Conservation (phyloP, 257 asterid species). For the Echites panduratus region DNA sequence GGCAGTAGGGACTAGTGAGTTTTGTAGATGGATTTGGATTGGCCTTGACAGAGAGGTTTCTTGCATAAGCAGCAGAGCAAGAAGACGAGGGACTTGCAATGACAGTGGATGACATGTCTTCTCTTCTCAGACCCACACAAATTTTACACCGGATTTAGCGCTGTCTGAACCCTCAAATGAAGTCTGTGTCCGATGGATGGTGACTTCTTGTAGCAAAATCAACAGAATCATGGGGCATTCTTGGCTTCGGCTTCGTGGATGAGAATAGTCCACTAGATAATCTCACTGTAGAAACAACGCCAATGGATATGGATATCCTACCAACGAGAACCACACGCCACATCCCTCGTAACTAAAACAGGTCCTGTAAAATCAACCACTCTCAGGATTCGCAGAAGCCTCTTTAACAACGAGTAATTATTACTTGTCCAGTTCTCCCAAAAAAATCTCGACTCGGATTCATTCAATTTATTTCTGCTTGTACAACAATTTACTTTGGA, state of each 20-base stretch:
- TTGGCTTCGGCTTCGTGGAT: conserved; percentile 3
- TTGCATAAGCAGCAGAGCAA: conserved; percentile 46
- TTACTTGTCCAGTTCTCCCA: too few relatives aligned
- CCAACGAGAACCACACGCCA: conserved; percentile 1
- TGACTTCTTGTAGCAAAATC: background rate
- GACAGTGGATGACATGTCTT: conserved; percentile 43
- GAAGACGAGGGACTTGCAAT: conserved; percentile 65
- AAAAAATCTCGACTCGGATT: too few relatives aligned
- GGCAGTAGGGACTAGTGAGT: conserved; percentile 26
- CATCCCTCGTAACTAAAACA: too few relatives aligned
- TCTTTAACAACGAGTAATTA: too few relatives aligned
- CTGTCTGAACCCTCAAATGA: background rate
- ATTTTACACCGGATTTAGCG: background rate
- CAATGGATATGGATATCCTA: background rate
- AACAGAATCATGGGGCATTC: background rate
- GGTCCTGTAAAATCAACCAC: too few relatives aligned
- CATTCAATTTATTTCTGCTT: too few relatives aligned
- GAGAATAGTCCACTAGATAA: conserved; percentile 2
- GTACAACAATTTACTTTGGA: too few relatives aligned
- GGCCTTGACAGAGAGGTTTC: conserved; percentile 33
- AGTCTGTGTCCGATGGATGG: background rate
- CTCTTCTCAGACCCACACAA: background rate
- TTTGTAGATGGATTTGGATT: conserved; percentile 24
- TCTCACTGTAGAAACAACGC: background rate
- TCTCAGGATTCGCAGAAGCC: too few relatives aligned